A percentile compares a stretch with the other conserved stretches of the same genome.
Conservation (phyloP, 2,329 filamentous ascomycete genomes). For the Ambrosiella cleistominuta region DNA sequence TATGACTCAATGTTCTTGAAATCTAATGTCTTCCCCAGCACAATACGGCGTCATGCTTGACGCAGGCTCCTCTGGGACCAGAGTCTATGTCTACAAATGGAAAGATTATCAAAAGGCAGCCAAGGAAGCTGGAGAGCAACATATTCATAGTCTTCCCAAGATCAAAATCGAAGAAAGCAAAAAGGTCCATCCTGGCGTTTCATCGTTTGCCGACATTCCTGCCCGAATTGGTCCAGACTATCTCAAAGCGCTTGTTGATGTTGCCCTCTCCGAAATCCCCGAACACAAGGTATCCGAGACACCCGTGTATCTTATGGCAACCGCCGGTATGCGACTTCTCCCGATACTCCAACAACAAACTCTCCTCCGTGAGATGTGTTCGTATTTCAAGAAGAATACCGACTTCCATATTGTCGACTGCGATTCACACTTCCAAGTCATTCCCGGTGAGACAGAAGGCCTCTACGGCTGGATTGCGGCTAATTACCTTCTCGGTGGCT, state of each 20-base stretch:
- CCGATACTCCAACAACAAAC: constrained; percentile 53
- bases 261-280: constrained; percentile 66
- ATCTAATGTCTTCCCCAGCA: constrained; percentile 21
- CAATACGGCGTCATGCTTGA: constrained; percentile 91
- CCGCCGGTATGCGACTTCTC: constrained; percentile 82
- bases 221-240: constrained; percentile 66
- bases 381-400: constrained; percentile 60
- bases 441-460: constrained; percentile 86
- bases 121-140: constrained; percentile 23
- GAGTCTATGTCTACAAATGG: constrained; percentile 90
- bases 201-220: constrained; percentile 67
- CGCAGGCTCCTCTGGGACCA: constrained; percentile 92
- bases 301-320: constrained; percentile 87
- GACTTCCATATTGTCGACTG: constrained; percentile 82
- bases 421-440: constrained; percentile 76
- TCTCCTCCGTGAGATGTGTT: constrained; percentile 63
- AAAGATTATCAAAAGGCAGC: constrained; percentile 46
- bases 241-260: constrained; percentile 59
- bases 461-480: constrained; percentile 95
- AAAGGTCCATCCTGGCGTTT: constrained; percentile 87
- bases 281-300: constrained; percentile 61
- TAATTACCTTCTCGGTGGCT: constrained; percentile 85
- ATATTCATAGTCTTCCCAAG: constrained; percentile 53
- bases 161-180: constrained; percentile 75
- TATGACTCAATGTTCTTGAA: neutral